Evolutionary conservation across 2,329 filamentous ascomycete genomes (phyloP).

Genomic region (Amauroascus verrucosus): DNA sequence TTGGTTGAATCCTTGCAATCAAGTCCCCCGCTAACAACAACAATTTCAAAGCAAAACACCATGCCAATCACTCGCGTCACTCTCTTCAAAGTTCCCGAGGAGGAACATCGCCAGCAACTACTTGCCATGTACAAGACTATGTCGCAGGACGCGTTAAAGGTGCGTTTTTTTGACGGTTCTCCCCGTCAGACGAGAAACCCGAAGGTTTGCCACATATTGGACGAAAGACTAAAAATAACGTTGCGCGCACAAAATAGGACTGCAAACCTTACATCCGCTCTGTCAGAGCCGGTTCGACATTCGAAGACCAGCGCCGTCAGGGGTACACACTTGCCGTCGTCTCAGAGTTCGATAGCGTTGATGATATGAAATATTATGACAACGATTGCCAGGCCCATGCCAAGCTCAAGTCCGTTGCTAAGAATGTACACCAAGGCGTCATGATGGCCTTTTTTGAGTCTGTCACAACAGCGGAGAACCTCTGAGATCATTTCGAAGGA

Average conservation of each 20-base stretch:
- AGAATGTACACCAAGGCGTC: constrained; percentile 18
- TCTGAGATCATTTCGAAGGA: background rate
- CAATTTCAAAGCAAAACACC: background rate
- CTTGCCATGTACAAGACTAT: constrained; percentile 30
- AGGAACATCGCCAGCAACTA: constrained; percentile 29
- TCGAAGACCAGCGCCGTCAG: constrained; percentile 46
- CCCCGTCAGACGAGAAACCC: background rate
- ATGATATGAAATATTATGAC: constrained; percentile 59
- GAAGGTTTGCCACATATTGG: no score
- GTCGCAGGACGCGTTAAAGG: constrained; percentile 29
- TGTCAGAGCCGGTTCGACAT: constrained; percentile 38
- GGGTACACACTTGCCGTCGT: constrained; percentile 52
- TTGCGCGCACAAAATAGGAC: constrained; percentile 38
- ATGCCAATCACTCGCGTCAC: constrained; percentile 34
- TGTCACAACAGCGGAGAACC: background rate
- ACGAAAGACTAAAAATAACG: background rate
- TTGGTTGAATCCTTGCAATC: background rate
- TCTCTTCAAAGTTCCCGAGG: constrained; percentile 38
- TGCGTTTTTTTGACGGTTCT: constrained; percentile 15
- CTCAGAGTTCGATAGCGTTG: constrained; percentile 48
- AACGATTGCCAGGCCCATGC: constrained; percentile 43
- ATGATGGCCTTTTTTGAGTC: constrained; percentile 20
- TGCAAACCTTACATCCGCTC: constrained; percentile 56
- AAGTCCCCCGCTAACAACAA: background rate
- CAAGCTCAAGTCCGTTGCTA: constrained; percentile 26